phyloP scores from a whole-genome alignment of 2,329 filamentous ascomycete species.

The Colletotrichum sp. region DNA sequence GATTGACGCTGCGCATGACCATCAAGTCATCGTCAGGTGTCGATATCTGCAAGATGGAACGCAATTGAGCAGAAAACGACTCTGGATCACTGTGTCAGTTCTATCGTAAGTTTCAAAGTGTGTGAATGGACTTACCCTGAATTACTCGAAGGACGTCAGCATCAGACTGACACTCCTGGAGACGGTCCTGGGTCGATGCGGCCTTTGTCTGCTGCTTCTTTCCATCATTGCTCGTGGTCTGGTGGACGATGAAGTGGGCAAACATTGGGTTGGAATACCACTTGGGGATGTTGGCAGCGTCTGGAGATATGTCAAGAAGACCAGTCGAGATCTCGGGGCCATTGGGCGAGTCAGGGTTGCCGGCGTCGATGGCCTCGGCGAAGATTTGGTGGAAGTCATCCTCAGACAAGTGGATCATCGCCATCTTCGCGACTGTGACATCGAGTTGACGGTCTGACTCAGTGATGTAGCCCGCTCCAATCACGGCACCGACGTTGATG shows the following conservation, averaged over 20 bases:
- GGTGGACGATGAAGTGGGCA: neutral
- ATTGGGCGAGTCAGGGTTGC: slow-evolving; percentile 25
- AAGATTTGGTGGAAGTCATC: slow-evolving; percentile 45
- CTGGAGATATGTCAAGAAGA: neutral
- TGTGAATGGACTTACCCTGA: neutral
- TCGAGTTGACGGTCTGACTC: neutral
- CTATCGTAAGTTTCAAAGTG: neutral
- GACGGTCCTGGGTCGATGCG: neutral
- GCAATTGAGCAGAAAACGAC: neutral
- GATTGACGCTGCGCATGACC: slow-evolving; percentile 8
- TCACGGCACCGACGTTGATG: slow-evolving; percentile 15
- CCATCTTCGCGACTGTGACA: neutral
- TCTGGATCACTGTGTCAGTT: neutral
- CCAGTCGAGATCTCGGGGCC: neutral
- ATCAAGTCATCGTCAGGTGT: slow-evolving; percentile 5
- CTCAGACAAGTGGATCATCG: slow-evolving; percentile 10
- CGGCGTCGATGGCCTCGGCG: slow-evolving; percentile 43
- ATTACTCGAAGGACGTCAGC: neutral
- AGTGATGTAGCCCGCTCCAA: neutral
- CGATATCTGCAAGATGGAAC: slow-evolving; percentile 20
- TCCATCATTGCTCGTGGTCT: neutral
- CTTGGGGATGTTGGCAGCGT: neutral
- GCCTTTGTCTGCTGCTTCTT: neutral
- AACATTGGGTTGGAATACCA: neutral
- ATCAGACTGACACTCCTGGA: neutral